phyloP scores from a whole-genome alignment of 192 early-diverging fungal genomes.

The Coemansia sp. region DNA sequence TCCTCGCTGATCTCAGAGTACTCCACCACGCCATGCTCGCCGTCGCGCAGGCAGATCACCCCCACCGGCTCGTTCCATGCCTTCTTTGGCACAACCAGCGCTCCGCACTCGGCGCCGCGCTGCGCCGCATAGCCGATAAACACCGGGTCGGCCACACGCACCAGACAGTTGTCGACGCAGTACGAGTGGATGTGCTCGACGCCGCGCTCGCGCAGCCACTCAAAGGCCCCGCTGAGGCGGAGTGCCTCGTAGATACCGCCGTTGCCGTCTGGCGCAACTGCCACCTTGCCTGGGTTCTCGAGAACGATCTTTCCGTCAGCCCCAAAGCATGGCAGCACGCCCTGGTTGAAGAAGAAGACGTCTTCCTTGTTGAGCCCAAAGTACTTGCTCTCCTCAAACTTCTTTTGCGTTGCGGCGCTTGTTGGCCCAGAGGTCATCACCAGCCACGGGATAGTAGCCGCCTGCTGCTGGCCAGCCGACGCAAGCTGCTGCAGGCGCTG shows the following conservation, averaged over 20 bases:
- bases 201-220: constrained; percentile 77
- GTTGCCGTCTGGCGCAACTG: constrained; percentile 86
- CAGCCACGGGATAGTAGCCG: constrained; percentile 88
- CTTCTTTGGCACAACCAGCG: constrained; percentile 90
- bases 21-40: constrained; percentile 87
- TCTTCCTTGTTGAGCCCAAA: constrained; percentile 88
- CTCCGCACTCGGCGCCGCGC: constrained; percentile 91
- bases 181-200: constrained; percentile 92
- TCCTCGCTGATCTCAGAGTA: constrained; percentile 91
- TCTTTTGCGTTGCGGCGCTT: constrained; percentile 70
- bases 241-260: constrained; percentile 97
- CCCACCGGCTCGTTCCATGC: constrained; percentile 89
- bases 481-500: constrained; percentile 77
- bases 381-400: constrained; percentile 80
- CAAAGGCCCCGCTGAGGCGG: constrained; percentile 77
- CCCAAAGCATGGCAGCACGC: constrained; percentile 90
- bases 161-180: constrained; percentile 98
- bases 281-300: constrained; percentile 76
- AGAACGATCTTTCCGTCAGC: constrained; percentile 93
- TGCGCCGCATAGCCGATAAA: constrained; percentile 93
- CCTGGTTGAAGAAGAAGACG: constrained; percentile 96
- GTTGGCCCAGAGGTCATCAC: constrained; percentile 99
- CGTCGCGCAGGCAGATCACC: constrained; percentile 89
- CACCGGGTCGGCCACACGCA: constrained; percentile 93
- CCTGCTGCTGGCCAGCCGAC: constrained; percentile 38